phyloP scores from a whole-genome alignment of 768 basidiomycete species.

The Auricularia sp. region DNA sequence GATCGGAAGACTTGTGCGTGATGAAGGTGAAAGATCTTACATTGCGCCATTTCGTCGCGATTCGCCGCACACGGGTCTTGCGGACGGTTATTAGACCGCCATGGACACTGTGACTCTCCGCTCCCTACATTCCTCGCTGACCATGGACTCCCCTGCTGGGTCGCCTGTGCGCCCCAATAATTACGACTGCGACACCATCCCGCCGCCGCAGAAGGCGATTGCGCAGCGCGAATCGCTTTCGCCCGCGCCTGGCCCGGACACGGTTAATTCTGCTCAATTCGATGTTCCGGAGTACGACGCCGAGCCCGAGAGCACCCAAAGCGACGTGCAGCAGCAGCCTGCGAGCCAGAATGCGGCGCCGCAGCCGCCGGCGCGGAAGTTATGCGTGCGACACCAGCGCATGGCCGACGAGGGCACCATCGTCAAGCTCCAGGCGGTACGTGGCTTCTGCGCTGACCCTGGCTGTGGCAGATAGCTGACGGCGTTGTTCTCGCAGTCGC shows the following conservation, averaged over 20 bases:
- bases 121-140: not conserved
- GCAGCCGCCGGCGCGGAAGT: conserved; percentile 47
- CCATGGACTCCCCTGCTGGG: conserved; percentile 8
- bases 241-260: not conserved
- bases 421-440: conserved; percentile 80
- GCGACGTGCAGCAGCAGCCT: not conserved
- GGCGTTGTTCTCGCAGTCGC: conserved; percentile 44
- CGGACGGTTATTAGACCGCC: not conserved
- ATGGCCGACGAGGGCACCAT: conserved; percentile 96
- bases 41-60: not conserved
- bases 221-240: conserved; percentile 25
- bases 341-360: not conserved
- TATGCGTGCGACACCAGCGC: conserved; percentile 87
- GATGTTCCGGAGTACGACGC: conserved; percentile 9
- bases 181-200: conserved; percentile 65
- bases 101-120: not conserved
- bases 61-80: not conserved
- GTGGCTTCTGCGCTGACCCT: conserved; percentile 15
- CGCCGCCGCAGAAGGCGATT: conserved; percentile 36
- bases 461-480: not conserved
- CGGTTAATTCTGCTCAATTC: not conserved
- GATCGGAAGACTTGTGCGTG: not conserved
- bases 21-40: not conserved
- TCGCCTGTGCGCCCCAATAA: conserved; percentile 19
- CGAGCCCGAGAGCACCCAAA: conserved; percentile 6